Evolutionary conservation across 805 yeast species (phyloP).

Genomic region (Cyberlindnera mrakii): DNA sequence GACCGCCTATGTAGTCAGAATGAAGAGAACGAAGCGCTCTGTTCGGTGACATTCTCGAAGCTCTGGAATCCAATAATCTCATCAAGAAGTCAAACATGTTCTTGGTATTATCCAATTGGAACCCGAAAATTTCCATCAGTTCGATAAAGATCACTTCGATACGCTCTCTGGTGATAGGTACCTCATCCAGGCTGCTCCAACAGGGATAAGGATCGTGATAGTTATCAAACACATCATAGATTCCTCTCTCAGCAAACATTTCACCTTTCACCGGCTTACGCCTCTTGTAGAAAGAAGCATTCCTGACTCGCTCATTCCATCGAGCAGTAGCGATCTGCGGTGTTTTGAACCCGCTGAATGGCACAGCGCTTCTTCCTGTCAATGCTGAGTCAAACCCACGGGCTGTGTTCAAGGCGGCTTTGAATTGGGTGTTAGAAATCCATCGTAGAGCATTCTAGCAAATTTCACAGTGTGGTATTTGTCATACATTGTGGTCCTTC

Average conservation of each 20-base stretch:
- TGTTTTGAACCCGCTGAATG: conserved; percentile 93
- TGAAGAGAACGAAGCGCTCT: conserved; percentile 57
- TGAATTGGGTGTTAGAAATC: neutral
- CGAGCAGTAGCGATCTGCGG: conserved; percentile 83
- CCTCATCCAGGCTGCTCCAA: conserved; percentile 36
- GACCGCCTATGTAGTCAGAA: conserved; percentile 72
- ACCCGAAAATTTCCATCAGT: conserved; percentile 53
- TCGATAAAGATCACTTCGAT: conserved; percentile 53
- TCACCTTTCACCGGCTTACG: conserved; percentile 26
- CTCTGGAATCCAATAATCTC: conserved; percentile 59
- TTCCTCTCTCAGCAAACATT: conserved; percentile 32
- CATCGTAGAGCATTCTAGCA: neutral
- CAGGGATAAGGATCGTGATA: conserved; percentile 46
- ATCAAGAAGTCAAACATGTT: conserved; percentile 65
- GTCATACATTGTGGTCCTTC: conserved; percentile 15
- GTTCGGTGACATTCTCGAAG: conserved; percentile 54
- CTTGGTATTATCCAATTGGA: conserved; percentile 57
- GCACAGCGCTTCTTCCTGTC: conserved; percentile 38
- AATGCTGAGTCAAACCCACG: conserved; percentile 24
- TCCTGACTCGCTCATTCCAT: conserved; percentile 35
- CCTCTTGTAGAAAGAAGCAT: conserved; percentile 24
- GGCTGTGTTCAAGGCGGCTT: conserved; percentile 10
- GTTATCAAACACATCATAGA: conserved; percentile 37
- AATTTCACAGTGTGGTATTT: conserved; percentile 2
- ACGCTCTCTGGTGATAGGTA: conserved; percentile 45